Base-by-base conservation (phyloP, 441 rosid species). In the Brassica hybrid region DNA sequence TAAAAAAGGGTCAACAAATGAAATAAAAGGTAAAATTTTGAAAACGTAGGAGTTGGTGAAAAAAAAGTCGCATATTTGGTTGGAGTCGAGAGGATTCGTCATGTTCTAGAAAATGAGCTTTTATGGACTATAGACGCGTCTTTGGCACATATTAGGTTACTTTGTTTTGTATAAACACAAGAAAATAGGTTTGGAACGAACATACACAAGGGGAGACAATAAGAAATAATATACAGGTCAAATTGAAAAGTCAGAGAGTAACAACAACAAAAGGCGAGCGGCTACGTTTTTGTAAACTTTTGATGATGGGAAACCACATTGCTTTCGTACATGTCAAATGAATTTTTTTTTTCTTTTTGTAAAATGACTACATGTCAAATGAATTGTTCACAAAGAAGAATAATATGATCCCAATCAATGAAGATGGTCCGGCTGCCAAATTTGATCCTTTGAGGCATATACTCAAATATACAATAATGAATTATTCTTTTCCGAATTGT, bases 121-220 rank as follows among this genome's bases (percentile, higher is more conserved):
- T 73, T 38, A 62, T 19, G 19, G 50, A 61, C 59, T 67, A 36
- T 5, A 50, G 30, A 68, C 78, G 78, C 66, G 21, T 52, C 60
- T 52, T 72, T 61, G 74, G 76, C 60, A 72, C 57, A 72, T 77
- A 19, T 36, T 23, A 7, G 74, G 5, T 67, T 34, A 23, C 38
- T 17, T 78, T 50, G 34, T 13, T 2, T 78, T 67, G 73, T 67
- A 61, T 73, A 77, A 78, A 73, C 81, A 36, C 78, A 38, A 62
- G 17, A 78, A 36, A 58, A 38, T 34, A 30, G 4, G 10, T 71
- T n/a, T 25, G 10, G 62, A 65, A 67, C 41, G 18, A 6, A 30
- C 10, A 61, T 13, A 52, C 19, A 48, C 50, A 16, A 38, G 1
- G 6, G 12, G n/a, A 16, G 10, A 30, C 1, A 30, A 30, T 30